Percentiles rank a stretch among this genome's conserved stretches.
Evolutionary conservation across 768 basidiomycete species (phyloP).

Genomic region (Suillus subluteus): DNA sequence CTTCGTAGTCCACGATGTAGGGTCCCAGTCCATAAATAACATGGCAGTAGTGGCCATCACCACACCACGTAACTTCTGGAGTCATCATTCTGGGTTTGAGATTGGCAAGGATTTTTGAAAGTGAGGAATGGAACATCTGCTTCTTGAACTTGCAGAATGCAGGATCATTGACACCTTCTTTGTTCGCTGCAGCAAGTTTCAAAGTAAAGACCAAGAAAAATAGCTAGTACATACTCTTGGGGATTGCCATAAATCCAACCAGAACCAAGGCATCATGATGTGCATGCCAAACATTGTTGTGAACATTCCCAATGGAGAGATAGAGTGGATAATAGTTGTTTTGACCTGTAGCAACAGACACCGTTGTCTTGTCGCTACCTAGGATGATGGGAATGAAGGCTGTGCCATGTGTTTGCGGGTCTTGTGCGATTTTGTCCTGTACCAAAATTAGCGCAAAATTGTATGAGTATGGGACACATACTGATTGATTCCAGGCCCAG

Average conservation of each 20-base stretch:
- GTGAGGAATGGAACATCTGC: conserved; percentile 24
- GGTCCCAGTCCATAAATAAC: conserved; percentile 40
- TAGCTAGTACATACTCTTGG: conserved; percentile 26
- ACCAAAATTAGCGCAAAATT: conserved; percentile 9
- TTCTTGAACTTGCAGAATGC: conserved; percentile 23
- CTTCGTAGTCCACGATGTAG: conserved; percentile 46
- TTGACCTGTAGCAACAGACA: conserved; percentile 29
- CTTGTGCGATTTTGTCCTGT: conserved; percentile 29
- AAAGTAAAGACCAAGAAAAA: too few species aligned
- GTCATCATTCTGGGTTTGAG: too few species aligned
- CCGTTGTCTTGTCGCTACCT: conserved; percentile 32
- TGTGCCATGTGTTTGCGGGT: conserved; percentile 22
- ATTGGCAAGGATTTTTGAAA: not conserved
- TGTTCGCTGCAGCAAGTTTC: not conserved
- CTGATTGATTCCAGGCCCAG: conserved; percentile 20
- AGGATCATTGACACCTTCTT: conserved; percentile 13
- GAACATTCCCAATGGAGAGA: conserved; percentile 20
- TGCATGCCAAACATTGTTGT: conserved; percentile 24
- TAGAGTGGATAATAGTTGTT: conserved; percentile 34
- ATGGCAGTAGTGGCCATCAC: conserved; percentile 34
- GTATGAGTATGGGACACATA: conserved; percentile 5
- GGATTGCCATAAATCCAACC: conserved; percentile 29
- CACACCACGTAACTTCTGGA: conserved; percentile 17
- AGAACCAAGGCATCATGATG: conserved; percentile 23
- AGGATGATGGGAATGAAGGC: conserved; percentile 25